These are phyloP conservation scores for Vitrella brassicaformis DNA, from an alignment of 73 alveolate genomes.

Conservation along the genomic window DNA sequence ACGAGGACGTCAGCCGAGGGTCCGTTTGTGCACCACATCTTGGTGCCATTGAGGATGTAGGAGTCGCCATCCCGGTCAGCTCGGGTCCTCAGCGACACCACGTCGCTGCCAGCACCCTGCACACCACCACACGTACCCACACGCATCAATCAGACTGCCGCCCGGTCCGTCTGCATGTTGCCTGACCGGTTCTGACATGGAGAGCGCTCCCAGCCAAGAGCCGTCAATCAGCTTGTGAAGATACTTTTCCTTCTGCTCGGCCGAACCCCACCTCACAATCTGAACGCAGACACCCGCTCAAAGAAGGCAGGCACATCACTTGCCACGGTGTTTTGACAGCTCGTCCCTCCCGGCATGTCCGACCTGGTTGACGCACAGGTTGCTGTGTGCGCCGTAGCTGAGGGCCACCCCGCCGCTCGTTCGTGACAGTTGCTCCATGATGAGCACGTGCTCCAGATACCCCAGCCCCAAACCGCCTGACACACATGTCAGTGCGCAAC, in stretches of 20 bases:
- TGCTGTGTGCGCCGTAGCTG: constrained; percentile 76
- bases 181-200: too few relatives aligned
- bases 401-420: constrained; percentile 76
- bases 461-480: constrained; percentile 71
- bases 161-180: too few relatives aligned
- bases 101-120: constrained; percentile 81
- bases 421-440: constrained; percentile 67
- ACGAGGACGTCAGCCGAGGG: constrained; percentile 77
- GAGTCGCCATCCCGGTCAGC: constrained; percentile 57
- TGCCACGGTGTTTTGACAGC: background rate
- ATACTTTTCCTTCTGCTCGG: constrained; percentile 59
- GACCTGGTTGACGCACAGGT: constrained; percentile 66
- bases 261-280: constrained; percentile 49
- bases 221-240: constrained; percentile 73
- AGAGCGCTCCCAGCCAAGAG: constrained; percentile 75
- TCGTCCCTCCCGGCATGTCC: background rate
- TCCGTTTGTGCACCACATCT: constrained; percentile 89
- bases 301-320: background rate
- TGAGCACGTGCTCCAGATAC: constrained; percentile 68
- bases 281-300: background rate
- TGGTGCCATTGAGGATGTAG: constrained; percentile 61
- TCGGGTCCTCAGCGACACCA: constrained; percentile 57
- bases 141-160: too few relatives aligned
- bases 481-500: too few relatives aligned
- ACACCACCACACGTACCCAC: too few relatives aligned